Percentiles rank a stretch among this genome's conserved stretches.
Conservation (phyloP, 2,329 filamentous ascomycete species). For the Podosphaera fusca region DNA sequence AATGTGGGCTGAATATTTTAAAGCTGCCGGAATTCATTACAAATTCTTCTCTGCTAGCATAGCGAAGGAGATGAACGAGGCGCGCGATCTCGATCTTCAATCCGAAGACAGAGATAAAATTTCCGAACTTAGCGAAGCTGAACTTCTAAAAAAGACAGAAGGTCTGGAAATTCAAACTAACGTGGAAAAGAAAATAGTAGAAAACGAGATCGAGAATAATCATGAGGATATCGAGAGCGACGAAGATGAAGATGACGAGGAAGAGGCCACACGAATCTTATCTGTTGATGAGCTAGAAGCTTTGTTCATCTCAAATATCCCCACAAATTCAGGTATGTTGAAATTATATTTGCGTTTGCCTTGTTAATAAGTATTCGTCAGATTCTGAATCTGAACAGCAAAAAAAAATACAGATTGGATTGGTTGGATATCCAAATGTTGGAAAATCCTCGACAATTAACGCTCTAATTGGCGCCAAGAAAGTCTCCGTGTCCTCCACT, state of each 20-base stretch:
- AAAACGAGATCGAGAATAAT: conserved; percentile 12
- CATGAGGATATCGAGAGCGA: conserved; percentile 16
- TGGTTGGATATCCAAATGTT: conserved; percentile 96
- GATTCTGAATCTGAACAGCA: conserved; percentile 23
- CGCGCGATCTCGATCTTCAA: conserved; percentile 28
- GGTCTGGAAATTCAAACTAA: conserved; percentile 19
- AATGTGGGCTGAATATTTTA: conserved; percentile 72
- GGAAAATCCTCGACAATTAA: conserved; percentile 99
- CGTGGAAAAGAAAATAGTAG: conserved; percentile 18
- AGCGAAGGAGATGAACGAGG: conserved; percentile 74
- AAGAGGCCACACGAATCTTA: conserved; percentile 46
- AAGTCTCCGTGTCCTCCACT: conserved; percentile 91
- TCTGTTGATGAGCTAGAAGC: conserved; percentile 83
- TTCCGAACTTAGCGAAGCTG: conserved; percentile 3
- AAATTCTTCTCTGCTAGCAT: conserved; percentile 89
- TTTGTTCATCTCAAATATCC: conserved; percentile 60
- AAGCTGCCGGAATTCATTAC: conserved; percentile 60
- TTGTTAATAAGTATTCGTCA: conserved; percentile 9
- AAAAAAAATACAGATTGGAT: conserved; percentile 64
- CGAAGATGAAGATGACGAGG: conserved; percentile 1
- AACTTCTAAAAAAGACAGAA: conserved; percentile 16
- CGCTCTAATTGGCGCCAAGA: conserved; percentile 92
- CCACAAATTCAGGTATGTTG: conserved; percentile 27
- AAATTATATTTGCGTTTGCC: conserved; percentile 4
- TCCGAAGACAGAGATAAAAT: conserved; percentile 19